Conservation (phyloP, 208 protist species). For the Wallacemonas sp. region DNA sequence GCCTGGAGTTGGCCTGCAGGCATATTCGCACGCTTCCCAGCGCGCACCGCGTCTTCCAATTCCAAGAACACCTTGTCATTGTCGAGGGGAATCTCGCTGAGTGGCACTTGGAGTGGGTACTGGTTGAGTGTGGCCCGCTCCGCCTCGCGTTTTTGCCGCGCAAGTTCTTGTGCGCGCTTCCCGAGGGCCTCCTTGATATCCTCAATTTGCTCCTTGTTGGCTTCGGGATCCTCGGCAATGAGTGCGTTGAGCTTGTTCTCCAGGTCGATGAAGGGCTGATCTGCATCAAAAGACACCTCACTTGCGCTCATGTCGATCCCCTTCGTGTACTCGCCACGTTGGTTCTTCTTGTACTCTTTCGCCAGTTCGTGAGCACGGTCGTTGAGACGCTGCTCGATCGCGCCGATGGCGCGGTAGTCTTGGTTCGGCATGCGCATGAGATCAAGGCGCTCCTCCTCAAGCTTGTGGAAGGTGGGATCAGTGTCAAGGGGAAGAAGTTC, state of each 20-base stretch:
- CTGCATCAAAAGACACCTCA: constrained; percentile 32
- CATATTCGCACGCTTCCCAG: constrained; percentile 2
- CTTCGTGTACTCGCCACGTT: constrained; percentile 40
- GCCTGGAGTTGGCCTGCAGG: not conserved
- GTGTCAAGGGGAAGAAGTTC: constrained; percentile 43
- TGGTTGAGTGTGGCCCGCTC: constrained; percentile 43
- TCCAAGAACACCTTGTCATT: constrained; percentile 31
- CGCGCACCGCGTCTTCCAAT: constrained; percentile 25
- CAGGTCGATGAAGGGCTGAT: constrained; percentile 48
- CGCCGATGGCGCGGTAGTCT: constrained; percentile 25
- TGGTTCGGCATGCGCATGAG: constrained; percentile 28
- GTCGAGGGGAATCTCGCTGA: constrained; percentile 42
- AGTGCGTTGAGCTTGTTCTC: constrained; percentile 46
- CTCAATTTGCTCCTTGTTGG: constrained; percentile 16
- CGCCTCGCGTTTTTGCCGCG: constrained; percentile 34
- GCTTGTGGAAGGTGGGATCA: constrained; percentile 38
- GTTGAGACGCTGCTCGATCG: constrained; percentile 40
- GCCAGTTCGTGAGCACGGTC: constrained; percentile 36
- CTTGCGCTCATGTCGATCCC: constrained; percentile 19
- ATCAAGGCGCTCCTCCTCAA: constrained; percentile 50
- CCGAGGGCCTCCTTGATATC: constrained; percentile 37
- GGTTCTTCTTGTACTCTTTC: constrained; percentile 26
- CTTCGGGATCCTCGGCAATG: constrained; percentile 2
- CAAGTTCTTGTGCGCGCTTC: constrained; percentile 31
- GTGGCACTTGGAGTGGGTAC: constrained; percentile 42